Evolutionary conservation across 1,139 yeast species (phyloP).

Genomic region (Kodamaea suecica): DNA sequence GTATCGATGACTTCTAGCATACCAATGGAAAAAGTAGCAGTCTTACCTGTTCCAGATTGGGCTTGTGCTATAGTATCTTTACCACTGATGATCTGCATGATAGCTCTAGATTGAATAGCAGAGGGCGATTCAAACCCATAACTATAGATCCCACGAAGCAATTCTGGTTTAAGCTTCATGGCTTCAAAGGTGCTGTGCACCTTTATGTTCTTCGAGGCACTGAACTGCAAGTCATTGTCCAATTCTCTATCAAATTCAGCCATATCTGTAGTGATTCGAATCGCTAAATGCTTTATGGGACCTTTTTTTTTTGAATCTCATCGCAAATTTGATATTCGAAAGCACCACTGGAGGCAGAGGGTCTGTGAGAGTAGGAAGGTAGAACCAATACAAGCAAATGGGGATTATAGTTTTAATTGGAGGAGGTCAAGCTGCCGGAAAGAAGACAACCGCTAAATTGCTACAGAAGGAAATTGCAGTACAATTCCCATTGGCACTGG

Average conservation of each 20-base stretch:
- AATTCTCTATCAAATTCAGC: constrained; percentile 25
- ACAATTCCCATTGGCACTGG: constrained; percentile 18
- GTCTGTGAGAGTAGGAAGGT: no score
- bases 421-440: constrained; percentile 77
- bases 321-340: background rate
- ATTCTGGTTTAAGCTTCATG: constrained; percentile 69
- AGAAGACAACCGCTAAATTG: constrained; percentile 37
- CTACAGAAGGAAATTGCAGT: constrained; percentile 28
- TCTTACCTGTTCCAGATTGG: constrained; percentile 97
- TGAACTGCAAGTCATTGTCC: constrained; percentile 58
- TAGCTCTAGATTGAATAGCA: constrained; percentile 93
- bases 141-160: constrained; percentile 73
- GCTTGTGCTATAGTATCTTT: constrained; percentile 96
- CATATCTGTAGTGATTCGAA: no score
- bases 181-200: constrained; percentile 70
- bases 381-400: constrained; percentile 5
- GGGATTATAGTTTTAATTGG: constrained; percentile 55
- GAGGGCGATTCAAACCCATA: constrained; percentile 95
- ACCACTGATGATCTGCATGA: constrained; percentile 86
- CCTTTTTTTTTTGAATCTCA: background rate
- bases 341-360: no score
- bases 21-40: constrained; percentile 94
- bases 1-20: constrained; percentile 79
- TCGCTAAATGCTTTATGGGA: no score
- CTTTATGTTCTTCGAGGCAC: constrained; percentile 56